A percentile compares a stretch with the other conserved stretches of the same genome.
phyloP scores from a whole-genome alignment of 2,329 filamentous ascomycete genomes.

The Endoconidiophora polonica region DNA sequence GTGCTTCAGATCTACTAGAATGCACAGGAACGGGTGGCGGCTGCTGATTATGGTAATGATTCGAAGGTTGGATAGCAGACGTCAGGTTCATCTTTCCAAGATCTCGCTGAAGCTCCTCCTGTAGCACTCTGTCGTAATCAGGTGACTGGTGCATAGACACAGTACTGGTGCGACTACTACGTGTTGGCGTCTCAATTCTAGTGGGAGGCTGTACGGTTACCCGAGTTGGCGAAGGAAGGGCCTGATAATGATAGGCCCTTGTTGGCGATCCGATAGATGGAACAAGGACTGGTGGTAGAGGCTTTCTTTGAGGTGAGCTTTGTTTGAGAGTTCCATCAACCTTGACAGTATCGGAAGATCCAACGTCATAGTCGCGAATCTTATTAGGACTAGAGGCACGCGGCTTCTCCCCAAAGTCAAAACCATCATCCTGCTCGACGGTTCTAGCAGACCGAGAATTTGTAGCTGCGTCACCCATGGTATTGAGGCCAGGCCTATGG shows the following conservation, averaged over 20 bases:
- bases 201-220: constrained; percentile 35
- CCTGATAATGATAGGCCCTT: constrained; percentile 1
- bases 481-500: constrained; percentile 40
- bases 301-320: constrained; percentile 43
- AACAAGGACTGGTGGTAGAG: constrained; percentile 22
- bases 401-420: constrained; percentile 32
- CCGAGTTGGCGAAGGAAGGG: constrained; percentile 36
- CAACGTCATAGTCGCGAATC: constrained; percentile 27
- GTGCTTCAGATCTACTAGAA: constrained; percentile 4
- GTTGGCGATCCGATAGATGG: constrained; percentile 2
- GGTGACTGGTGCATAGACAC: constrained; percentile 25
- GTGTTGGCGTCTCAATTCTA: constrained; percentile 11
- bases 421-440: constrained; percentile 26
- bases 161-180: not conserved
- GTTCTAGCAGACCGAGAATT: constrained; percentile 51
- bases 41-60: constrained; percentile 1
- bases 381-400: constrained; percentile 37
- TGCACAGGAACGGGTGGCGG: constrained; percentile 10
- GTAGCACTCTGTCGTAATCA: constrained; percentile 43
- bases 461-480: constrained; percentile 65
- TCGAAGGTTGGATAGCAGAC: constrained; percentile 18
- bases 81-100: constrained; percentile 39
- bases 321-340: constrained; percentile 35
- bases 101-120: constrained; percentile 47
- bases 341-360: constrained; percentile 38